Evolutionary conservation across 176 grass and related monocot genomes (phyloP).

Genomic region (maize (Zea mays)): DNA sequence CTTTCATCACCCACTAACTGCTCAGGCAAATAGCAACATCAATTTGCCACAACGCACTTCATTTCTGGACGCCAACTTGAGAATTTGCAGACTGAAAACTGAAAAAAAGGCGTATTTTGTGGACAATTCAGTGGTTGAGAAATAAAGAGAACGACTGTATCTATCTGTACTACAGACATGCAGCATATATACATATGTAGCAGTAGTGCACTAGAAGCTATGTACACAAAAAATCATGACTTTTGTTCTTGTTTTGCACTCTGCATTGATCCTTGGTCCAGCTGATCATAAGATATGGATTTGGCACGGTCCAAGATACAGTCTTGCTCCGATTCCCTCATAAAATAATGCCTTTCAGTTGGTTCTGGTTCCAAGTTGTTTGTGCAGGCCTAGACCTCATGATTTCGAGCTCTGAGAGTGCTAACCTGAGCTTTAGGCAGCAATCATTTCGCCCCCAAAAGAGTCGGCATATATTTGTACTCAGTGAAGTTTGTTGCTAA

Average conservation of each 20-base stretch:
- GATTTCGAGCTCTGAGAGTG: constrained; percentile 30
- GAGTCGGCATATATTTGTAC: constrained; percentile 42
- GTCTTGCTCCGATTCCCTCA: constrained; percentile 27
- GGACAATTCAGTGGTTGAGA: constrained; percentile 18
- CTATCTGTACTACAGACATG: constrained; percentile 12
- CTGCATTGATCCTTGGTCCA: constrained; percentile 34
- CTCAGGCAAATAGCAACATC: constrained; percentile 23
- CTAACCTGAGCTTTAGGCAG: constrained; percentile 37
- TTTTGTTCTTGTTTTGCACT: constrained; percentile 24
- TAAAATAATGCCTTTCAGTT: constrained; percentile 15
- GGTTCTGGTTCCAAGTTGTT: constrained; percentile 34
- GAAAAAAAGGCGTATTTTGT: neutral
- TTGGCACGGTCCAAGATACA: constrained; percentile 27
- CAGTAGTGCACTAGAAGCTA: constrained; percentile 7
- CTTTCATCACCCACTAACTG: constrained; percentile 47
- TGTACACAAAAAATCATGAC: constrained; percentile 12
- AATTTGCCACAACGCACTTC: constrained; percentile 23
- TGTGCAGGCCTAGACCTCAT: constrained; percentile 39
- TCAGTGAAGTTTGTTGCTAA: constrained; percentile 31
- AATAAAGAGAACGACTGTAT: constrained; percentile 42
- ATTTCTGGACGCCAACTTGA: constrained; percentile 33
- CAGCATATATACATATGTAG: neutral
- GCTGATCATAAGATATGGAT: constrained; percentile 20
- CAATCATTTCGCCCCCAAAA: constrained; percentile 53
- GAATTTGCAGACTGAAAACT: constrained; percentile 16